Evolutionary conservation across 257 asterid genomes (phyloP), one percentile per base, ranked within the genome.

Genomic region (Craterostigma plantagineum): DNA sequence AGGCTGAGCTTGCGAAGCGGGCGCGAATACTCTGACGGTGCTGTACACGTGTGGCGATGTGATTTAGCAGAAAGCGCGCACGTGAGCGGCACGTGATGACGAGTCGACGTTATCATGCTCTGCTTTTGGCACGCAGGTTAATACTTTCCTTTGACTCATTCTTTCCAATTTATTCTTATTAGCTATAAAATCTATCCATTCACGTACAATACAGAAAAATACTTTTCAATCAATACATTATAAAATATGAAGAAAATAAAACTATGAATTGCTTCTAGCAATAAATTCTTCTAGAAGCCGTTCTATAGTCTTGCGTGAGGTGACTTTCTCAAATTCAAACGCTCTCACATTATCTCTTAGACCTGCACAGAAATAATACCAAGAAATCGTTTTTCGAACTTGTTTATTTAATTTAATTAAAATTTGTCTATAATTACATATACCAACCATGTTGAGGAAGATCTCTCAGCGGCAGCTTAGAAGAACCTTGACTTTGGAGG

Each of bases 271-370:
- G 9, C 40, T 9, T 9, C 7, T 35, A 35, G 30, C 6, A 23
- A 23, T 23, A 34, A 60, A 80, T 55, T 73, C 75, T 17, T 73
- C 73, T 11, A 80, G 66, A 43, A 80, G 68, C 33, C 52, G 60
- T 54, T 76, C 85, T 10, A 76, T 68, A 10, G 73, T 70, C 49
- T 63, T 76, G 39, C 85, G 62, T 8, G 93, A 80, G 34, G 69
- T 62, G 9, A 80, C 69, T 52, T 55, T 73, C 40, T 52, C 78
- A n/a, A 76, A 57, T 58, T 73, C 84, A 23, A 68, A 76, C 46
- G 52, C 71, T 44, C 72, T 63, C 85, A 76, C 76, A 66, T 64
- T 79, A 13, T 55, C 63, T 52, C 57, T 44, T 48, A 71, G 49
- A 53, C 80, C 93, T 76, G 76, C 63, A 60, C 7, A 12, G 56